Conservation (phyloP, 768 basidiomycete genomes). For the Auricularia cornea region DNA sequence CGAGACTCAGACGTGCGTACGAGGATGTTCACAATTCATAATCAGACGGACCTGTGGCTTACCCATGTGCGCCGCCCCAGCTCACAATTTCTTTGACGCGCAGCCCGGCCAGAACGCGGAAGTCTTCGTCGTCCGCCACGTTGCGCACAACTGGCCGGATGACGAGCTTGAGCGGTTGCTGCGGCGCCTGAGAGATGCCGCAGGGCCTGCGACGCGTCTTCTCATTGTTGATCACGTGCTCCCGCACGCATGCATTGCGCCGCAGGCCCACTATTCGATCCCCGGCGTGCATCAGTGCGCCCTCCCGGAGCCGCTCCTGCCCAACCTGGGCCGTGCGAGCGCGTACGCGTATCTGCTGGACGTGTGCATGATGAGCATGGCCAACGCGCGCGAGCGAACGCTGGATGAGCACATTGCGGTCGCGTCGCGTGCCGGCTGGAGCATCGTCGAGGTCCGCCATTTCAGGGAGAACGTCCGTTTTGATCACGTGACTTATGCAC, state of each 20-base stretch:
- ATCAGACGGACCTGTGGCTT: neutral
- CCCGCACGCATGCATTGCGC: slow-evolving; percentile 57
- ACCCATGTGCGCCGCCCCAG: too few species aligned
- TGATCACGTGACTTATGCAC: too few species aligned
- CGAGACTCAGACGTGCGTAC: slow-evolving; percentile 42
- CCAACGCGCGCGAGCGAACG: too few species aligned
- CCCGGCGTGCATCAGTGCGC: slow-evolving; percentile 24
- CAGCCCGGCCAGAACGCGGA: slow-evolving; percentile 36
- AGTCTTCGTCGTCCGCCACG: slow-evolving; percentile 60
- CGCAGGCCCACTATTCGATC: slow-evolving; percentile 10
- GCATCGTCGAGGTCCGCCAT: too few species aligned
- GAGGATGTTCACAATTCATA: neutral
- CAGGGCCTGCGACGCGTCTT: slow-evolving; percentile 41
- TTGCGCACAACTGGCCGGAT: slow-evolving; percentile 76
- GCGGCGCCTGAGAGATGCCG: slow-evolving; percentile 35
- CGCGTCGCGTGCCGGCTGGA: too few species aligned
- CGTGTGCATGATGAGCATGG: slow-evolving; percentile 16
- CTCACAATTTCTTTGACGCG: slow-evolving; percentile 68
- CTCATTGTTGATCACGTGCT: slow-evolving; percentile 66
- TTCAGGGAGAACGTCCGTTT: too few species aligned
- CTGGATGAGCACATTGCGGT: too few species aligned
- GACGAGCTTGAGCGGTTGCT: slow-evolving; percentile 39
- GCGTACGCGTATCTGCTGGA: slow-evolving; percentile 67
- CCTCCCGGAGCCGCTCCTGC: slow-evolving; percentile 51
- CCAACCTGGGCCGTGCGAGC: slow-evolving; percentile 66